Conservation (phyloP, 2,329 filamentous ascomycete species). For the Coniochaeta ligniaria region DNA sequence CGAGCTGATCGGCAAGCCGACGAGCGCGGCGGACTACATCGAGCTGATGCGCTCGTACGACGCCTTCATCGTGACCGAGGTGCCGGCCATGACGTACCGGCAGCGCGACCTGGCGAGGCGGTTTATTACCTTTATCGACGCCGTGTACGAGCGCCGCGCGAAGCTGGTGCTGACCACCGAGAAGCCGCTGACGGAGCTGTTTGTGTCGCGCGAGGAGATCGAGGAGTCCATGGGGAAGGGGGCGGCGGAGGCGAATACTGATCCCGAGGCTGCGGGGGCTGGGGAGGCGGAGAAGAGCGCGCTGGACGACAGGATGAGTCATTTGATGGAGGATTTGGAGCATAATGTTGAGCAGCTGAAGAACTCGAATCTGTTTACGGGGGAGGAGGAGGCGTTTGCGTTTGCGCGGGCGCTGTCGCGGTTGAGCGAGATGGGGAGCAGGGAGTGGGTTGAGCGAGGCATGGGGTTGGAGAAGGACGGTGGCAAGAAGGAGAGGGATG, state of each 20-base stretch:
- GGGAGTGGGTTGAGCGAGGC: conserved; percentile 87
- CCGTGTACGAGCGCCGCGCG: conserved; percentile 86
- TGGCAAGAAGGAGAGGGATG: conserved; percentile 57
- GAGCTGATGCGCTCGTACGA: conserved; percentile 87
- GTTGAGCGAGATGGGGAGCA: conserved; percentile 86
- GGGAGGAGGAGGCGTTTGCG: conserved; percentile 93
- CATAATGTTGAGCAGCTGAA: conserved; percentile 81
- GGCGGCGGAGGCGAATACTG: conserved; percentile 16
- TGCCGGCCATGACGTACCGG: conserved; percentile 84
- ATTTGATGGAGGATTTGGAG: conserved; percentile 81
- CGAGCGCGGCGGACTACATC: conserved; percentile 89
- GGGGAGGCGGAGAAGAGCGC: conserved; percentile 22
- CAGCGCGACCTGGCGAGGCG: conserved; percentile 82
- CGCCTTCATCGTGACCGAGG: conserved; percentile 83
- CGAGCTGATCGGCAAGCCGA: conserved; percentile 82
- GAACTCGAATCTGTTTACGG: conserved; percentile 78
- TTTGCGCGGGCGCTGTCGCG: conserved; percentile 84
- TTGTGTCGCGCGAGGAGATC: conserved; percentile 67
- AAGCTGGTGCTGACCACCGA: conserved; percentile 91
- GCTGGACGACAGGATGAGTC: conserved; percentile 64
- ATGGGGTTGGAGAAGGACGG: conserved; percentile 59
- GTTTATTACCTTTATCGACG: conserved; percentile 97
- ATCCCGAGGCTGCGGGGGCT: conserved; percentile 30
- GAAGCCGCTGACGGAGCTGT: conserved; percentile 78
- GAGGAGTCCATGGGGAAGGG: conserved; percentile 45